A percentile compares a stretch with the other conserved stretches of the same genome.
Evolutionary conservation across 768 basidiomycete genomes (phyloP).

Genomic region (Dacryopinax primogenitus): DNA sequence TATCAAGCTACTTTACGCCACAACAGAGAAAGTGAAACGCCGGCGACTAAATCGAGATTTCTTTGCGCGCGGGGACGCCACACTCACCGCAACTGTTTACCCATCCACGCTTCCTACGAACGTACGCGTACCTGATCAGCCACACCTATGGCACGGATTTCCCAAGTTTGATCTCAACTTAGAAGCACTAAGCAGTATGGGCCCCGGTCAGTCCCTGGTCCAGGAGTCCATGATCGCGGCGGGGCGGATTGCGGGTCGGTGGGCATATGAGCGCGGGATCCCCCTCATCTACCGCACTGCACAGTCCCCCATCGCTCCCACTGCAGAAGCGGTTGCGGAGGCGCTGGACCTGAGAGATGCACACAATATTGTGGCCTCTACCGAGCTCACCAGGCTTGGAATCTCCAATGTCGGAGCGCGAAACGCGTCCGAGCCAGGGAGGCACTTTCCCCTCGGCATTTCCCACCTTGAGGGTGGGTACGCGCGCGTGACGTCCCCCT

Average conservation of each 20-base stretch:
- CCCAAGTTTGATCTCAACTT: conserved; percentile 40
- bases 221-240: conserved; percentile 75
- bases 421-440: no score
- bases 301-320: conserved; percentile 24
- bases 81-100: conserved; percentile 9
- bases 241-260: conserved; percentile 59
- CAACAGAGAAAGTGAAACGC: no score
- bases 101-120: conserved; percentile 25
- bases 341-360: conserved; percentile 40
- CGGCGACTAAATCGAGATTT: no score
- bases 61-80: background rate
- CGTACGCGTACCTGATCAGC: conserved; percentile 14
- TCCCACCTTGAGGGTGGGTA: conserved; percentile 42
- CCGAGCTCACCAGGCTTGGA: background rate
- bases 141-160: conserved; percentile 34
- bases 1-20: no score
- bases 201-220: conserved; percentile 42
- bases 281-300: conserved; percentile 50
- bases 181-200: conserved; percentile 27
- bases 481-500: conserved; percentile 66
- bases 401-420: no score
- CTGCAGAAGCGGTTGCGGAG: conserved; percentile 31
- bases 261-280: conserved; percentile 45
- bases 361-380: conserved; percentile 31
- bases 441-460: conserved; percentile 6